Evolutionary conservation across 805 yeast genomes (phyloP), one percentile per base, ranked within the genome.

Genomic region (Spathaspora sp.): DNA sequence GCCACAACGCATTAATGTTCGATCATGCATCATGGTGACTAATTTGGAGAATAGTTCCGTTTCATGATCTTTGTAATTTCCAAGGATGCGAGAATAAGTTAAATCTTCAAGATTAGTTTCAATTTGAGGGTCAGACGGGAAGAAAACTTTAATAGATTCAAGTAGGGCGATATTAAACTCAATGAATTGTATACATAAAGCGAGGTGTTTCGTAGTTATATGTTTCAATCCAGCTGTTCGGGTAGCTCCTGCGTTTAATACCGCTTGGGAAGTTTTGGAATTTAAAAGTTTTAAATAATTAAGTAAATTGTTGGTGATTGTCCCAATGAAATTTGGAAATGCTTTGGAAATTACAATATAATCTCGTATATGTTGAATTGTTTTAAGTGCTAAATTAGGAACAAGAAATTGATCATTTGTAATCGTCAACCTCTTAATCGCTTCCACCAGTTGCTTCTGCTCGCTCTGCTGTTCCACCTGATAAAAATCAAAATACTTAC

Each of bases 231-330:
- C 90, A 0, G 93, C 88, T 0, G 91, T 80, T 55, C 82, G 68
- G 2, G 88, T 85, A 1, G 93, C 93, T 42, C 87, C 89, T 1
- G 92, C 90, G 44, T 85, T 86, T 38, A 87, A 68, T 40, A 87
- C 83, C 4, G 87, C 79, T 54, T 81, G 80, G 3, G 80, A 77
- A 5, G 80, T 69, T 53, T 83, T 79, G 16, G 80, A 64, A 57
- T 86, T 85, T 59, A 80, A 68, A 10, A 77, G 62, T 48, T 72
- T 73, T 55, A 72, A 67, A 53, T 61, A 66, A 42, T 76, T 75
- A 44, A 85, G 56, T 28, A 81, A 48, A 52, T 76, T 70, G 26
- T 68, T 68, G 52, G 79, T 82, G 42, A 82, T 69, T 7, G 60
- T 55, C 0, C 63, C 46, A 1, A 72, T 68, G 53, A 58, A 67